Base-by-base conservation (phyloP, 768 basidiomycete species). In the Lactarius deliciosus region DNA sequence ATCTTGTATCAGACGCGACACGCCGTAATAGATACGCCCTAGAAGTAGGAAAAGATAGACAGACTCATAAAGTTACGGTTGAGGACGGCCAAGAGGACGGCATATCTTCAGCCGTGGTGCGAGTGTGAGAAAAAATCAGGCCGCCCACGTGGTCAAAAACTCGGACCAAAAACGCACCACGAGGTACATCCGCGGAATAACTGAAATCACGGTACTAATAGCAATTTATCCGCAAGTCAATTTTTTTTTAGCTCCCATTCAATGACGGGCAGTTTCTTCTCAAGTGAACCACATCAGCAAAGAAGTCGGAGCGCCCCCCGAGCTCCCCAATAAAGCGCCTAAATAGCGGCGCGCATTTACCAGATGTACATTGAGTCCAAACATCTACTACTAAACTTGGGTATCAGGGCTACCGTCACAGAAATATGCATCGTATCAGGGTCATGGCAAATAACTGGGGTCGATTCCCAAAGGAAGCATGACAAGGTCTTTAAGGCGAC, bases 401-500 rank as follows among this genome's bases (percentile, higher is more conserved):
- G 11, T 53, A 25, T 50, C 50, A 45, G 3, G 10, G 9, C 43
- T n/a, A 10, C 10, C 43, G 9, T 45, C 3, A 45, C 9, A n/a
- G 13, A 53, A 13, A 53, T 55, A 32, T 30, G 28, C 11, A 56
- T 30, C 8, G 30, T 34, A 56, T 30, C 15, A 9, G 28, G 50
- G 28, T 68, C 41, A 60, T 32, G 50, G 40, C 34, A 69, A 55
- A 32, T n/a, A 43, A 38, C 57, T 54, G 28, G 68, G 68, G n/a
- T 69, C 60, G 5, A 70, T 60, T 58, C 70, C 68, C 60, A 64
- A 72, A 66, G 30, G 74, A 70, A 38, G 74, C 73, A 68, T 81
- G 76, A 57, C 85, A 61, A 74, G 75, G 71, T 88, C 85, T 65
- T 76, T 77, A 61, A 89, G 72, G 16, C 74, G 76, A 0, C 73